These are phyloP conservation scores for Knufia fluminis DNA, from an alignment of 2,329 filamentous ascomycete species.

Conservation along the genomic window DNA sequence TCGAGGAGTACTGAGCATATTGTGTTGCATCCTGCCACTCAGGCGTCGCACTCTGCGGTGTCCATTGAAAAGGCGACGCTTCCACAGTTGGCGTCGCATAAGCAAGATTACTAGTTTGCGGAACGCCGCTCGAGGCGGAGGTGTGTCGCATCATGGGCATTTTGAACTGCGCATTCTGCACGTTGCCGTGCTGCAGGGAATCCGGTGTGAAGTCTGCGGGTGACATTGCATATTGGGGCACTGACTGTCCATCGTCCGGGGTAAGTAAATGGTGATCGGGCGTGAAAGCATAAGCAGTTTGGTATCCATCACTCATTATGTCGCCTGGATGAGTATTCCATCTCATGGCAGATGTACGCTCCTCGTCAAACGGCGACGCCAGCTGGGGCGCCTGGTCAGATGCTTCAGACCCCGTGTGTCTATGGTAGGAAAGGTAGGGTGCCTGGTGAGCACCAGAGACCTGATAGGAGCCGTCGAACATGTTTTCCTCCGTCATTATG, in stretches of 20 bases:
- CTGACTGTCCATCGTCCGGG: not conserved
- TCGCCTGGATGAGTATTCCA: not conserved
- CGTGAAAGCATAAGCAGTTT: not conserved
- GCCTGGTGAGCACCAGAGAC: not conserved
- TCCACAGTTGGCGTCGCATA: conserved; percentile 1
- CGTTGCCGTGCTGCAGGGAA: not conserved
- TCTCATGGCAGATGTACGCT: not conserved
- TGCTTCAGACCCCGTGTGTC: not conserved
- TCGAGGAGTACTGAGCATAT: not conserved
- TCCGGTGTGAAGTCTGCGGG: not conserved
- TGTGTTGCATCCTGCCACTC: not conserved
- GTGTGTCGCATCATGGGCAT: not conserved
- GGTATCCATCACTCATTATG: not conserved
- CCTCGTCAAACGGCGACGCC: not conserved
- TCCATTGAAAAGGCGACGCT: conserved; percentile 5
- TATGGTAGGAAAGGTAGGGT: not conserved
- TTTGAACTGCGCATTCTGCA: conserved; percentile 2
- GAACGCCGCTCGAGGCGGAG: not conserved
- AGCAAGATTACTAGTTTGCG: not conserved
- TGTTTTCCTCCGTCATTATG: conserved; percentile 5
- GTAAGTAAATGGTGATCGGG: not conserved
- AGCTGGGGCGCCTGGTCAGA: not conserved
- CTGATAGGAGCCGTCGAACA: not conserved
- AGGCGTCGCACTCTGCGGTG: not conserved
- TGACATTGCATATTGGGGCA: not conserved